Base-by-base conservation (phyloP, 768 basidiomycete genomes). In the Leccinum variicolor region DNA sequence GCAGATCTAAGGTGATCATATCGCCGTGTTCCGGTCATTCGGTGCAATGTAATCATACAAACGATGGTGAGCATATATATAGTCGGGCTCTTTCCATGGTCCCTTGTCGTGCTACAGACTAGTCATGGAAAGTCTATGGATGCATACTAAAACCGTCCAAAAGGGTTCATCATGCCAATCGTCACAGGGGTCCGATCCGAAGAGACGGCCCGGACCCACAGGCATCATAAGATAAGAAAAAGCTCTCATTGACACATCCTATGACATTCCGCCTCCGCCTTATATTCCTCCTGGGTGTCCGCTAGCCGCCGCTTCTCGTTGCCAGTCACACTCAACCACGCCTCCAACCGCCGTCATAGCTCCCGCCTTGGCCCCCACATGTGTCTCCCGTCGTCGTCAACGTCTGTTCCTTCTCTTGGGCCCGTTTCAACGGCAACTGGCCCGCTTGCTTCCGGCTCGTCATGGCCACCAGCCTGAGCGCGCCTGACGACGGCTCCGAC, bases 351-450 rank as follows among this genome's bases (percentile, higher is more conserved):
- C 53, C 87, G 73, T 41, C 90, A 89, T 7, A 92, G 74, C 75
- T 91, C 90, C 89, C 89, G 0, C 90, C 90, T 17, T 86, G 79
- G 34, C 89, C 90, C 39, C 89, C 90, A 70, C 89, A 90, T 26
- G 86, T 81, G 68, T 91, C 90, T 0, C 90, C 89, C 36, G 82
- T 85, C 53, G 78, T 83, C 56, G 85, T 80, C 68, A 92, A 71
- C 76, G 84, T 82, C 75, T 84, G 83, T 72, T 89, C 88, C 69
- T 78, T 81, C 71, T 87, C 84, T 70, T 79, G 76, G 69, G 88
- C 87, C 58, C 79, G 78, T 48, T 78, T 77, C 58, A 86, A 76
- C 15, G 81, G 82, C 10, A 84, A 66, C 70, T 78, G 79, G 15
- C 79, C 74, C 5, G 75, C 75, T 21, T 75, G 71, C 64, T 75